Conservation (phyloP, 805 yeast genomes). For the Cyberlindnera euphorbiiphila region DNA sequence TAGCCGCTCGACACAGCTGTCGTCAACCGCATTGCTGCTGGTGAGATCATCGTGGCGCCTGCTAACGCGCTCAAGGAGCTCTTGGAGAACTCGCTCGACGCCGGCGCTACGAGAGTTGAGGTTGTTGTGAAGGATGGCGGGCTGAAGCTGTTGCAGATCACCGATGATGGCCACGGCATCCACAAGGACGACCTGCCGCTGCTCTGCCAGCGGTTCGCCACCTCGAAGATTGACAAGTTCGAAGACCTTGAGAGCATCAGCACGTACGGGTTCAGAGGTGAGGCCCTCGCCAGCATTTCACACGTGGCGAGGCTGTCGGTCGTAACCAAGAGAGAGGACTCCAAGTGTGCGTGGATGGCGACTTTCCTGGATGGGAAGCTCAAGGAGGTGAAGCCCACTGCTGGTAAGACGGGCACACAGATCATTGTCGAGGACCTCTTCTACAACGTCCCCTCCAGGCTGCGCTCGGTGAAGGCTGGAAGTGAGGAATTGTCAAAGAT, state of each 20-base stretch:
- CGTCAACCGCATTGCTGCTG: slow-evolving; percentile 92
- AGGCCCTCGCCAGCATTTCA: slow-evolving; percentile 91
- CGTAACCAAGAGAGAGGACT: slow-evolving; percentile 60
- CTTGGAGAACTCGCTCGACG: slow-evolving; percentile 90
- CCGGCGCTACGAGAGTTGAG: slow-evolving; percentile 69
- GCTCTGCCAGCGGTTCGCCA: slow-evolving; percentile 89
- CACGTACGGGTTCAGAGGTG: slow-evolving; percentile 95
- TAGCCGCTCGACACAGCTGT: slow-evolving; percentile 61
- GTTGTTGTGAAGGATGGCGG: slow-evolving; percentile 91
- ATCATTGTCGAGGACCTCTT: slow-evolving; percentile 84
- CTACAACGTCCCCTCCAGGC: slow-evolving; percentile 79
- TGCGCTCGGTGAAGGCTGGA: slow-evolving; percentile 58
- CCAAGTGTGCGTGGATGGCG: slow-evolving; percentile 68
- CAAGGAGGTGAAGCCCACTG: slow-evolving; percentile 53
- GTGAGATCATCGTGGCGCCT: slow-evolving; percentile 92
- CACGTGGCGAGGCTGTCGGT: slow-evolving; percentile 83
- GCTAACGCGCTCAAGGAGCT: slow-evolving; percentile 92
- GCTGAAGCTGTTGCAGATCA: slow-evolving; percentile 73
- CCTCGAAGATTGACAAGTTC: slow-evolving; percentile 72
- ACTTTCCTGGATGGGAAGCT: slow-evolving; percentile 66
- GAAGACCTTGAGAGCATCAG: slow-evolving; percentile 69
- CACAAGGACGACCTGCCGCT: slow-evolving; percentile 64
- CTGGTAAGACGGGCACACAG: slow-evolving; percentile 86
- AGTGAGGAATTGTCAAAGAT: slow-evolving; percentile 75
- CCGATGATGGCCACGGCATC: slow-evolving; percentile 89